Base-by-base conservation (phyloP, 495 filamentous ascomycete genomes). In the Durotheca rogersii region DNA sequence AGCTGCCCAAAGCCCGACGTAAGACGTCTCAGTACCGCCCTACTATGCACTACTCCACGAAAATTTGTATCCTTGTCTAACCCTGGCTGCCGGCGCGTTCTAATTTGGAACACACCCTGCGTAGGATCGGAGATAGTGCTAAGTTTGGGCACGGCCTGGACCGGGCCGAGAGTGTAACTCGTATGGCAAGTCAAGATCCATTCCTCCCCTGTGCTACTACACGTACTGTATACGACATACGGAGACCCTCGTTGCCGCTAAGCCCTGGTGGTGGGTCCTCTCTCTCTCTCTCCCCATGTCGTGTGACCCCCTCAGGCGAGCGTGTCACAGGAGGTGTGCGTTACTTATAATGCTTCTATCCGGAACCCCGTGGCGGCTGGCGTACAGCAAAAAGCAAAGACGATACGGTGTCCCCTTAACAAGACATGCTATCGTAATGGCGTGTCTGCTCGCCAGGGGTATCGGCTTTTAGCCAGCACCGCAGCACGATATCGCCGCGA, bases 401-500 rank as follows among this genome's bases (percentile, higher is more conserved):
- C 23, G 23, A 27, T 9, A 4, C 23, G 23, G 23, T 4, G 4
- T 9, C 9, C 23, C 23, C 23, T n/a, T n/a, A n/a, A n/a, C n/a
- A n/a, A n/a, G n/a, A n/a, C n/a, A n/a, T n/a, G n/a, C n/a, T n/a
- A n/a, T n/a, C n/a, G n/a, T n/a, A n/a, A n/a, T n/a, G n/a, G n/a
- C n/a, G n/a, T n/a, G n/a, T n/a, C n/a, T n/a, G n/a, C n/a, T n/a
- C n/a, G n/a, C n/a, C n/a, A n/a, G n/a, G n/a, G n/a, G n/a, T n/a
- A n/a, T n/a, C n/a, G n/a, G n/a, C n/a, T n/a, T n/a, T n/a, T n/a
- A n/a, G n/a, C n/a, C n/a, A 23, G 47, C 29, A 41, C 29, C 40
- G 39, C 36, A 53, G 40, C 41, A 23, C 16, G 41, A 58, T 58
- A 43, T 49, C 17, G 43, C 54, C 48, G 27, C 20, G 21, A 44